phyloP scores from a whole-genome alignment of 345 rosid genomes.

The Aethionema arabicum region DNA sequence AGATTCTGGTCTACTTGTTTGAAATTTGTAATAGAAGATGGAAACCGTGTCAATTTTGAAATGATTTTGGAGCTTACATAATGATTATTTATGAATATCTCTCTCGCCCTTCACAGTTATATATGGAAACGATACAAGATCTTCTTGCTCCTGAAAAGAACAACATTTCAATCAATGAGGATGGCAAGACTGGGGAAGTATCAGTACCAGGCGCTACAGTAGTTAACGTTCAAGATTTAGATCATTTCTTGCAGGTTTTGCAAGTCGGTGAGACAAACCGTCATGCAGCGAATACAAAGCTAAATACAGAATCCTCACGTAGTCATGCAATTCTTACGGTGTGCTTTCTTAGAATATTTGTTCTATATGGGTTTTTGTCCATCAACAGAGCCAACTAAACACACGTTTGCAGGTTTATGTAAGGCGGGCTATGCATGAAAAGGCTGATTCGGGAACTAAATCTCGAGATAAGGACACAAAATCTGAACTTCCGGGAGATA shows the following conservation, averaged over 20 bases:
- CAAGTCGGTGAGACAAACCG: slow-evolving; percentile 89
- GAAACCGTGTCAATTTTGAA: slow-evolving; percentile 1
- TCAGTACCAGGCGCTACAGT: slow-evolving; percentile 69
- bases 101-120: slow-evolving; percentile 51
- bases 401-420: slow-evolving; percentile 52
- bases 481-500: slow-evolving; percentile 42
- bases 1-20: slow-evolving; percentile 15
- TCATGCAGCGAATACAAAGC: slow-evolving; percentile 82
- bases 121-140: slow-evolving; percentile 94
- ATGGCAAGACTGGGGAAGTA: slow-evolving; percentile 81
- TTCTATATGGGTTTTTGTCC: slow-evolving; percentile 22
- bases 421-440: slow-evolving; percentile 57
- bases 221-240: slow-evolving; percentile 58
- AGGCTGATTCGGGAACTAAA: slow-evolving; percentile 40
- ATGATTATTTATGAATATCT: neutral
- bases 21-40: neutral
- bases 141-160: slow-evolving; percentile 79
- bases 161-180: slow-evolving; percentile 74
- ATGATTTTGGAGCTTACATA: neutral
- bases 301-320: slow-evolving; percentile 94
- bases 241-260: slow-evolving; percentile 69
- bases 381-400: neutral
- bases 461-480: slow-evolving; percentile 30
- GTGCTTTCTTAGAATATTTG: slow-evolving; percentile 27
- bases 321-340: slow-evolving; percentile 96